Evolutionary conservation across 306 rosid species (phyloP), one percentile per base, ranked within the genome.

Genomic region (Citrullus mucosospermus): DNA sequence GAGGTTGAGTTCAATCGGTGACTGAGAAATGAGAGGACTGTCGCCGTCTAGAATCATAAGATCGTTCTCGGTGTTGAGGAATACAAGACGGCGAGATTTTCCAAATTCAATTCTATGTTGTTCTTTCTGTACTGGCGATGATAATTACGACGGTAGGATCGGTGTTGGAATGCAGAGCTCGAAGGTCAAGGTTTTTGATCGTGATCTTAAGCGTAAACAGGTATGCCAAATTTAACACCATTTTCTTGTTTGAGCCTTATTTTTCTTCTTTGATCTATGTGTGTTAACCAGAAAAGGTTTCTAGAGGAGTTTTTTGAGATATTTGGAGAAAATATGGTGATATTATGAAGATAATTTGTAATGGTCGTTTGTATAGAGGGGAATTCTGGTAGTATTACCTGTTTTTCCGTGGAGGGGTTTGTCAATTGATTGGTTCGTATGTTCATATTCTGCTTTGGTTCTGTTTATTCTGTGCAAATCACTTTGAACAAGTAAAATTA

Each of bases 121-220:
- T 44, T 63, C 82, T 8, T 83, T 84, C 82, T 87, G 84, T 72
- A 80, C 93, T 1, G 83, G 86, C 56, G 78, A 58, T 51, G 38
- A 69, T 54, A 41, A 44, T 36, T 56, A 62, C 30, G 28, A 30
- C 16, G 48, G 55, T 20, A 50, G n/a, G 65, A 78, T 69, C 59
- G 30, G 63, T 16, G 88, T 84, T 78, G 86, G 71, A 16, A 9
- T 54, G 38, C 87, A 85, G 20, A 73, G 56, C 80, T 87, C 97
- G 1, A 89, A 81, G 82, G 50, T 88, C 57, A 84, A 82, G 78
- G 82, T 94, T 85, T 94, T 94, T 78, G 96, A 94, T 79, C 96
- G 97, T 61, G 75, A 89, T 11, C 89, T 91, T 76, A 91, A 93
- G 81, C 91, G 89, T 78, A 89, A 51, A 72, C 98, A 92, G 93